Conservation (phyloP, 371 early-diverging fungal species). For the Mortierella sp. region DNA sequence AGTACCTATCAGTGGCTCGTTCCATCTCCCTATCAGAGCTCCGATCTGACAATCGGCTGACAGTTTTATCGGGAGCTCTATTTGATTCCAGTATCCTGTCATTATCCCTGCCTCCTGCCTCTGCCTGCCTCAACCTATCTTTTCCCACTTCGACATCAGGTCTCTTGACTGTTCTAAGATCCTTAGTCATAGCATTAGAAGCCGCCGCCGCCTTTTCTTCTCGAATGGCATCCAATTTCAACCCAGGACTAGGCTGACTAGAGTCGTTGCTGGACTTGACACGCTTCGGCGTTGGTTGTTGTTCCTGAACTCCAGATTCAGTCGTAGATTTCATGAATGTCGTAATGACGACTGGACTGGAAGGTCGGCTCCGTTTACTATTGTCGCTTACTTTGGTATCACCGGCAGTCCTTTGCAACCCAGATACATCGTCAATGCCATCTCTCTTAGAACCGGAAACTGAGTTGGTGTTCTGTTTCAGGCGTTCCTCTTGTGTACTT, state of each 20-base stretch:
- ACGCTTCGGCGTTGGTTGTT: slow-evolving; percentile 14
- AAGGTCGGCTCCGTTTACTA: slow-evolving; percentile 2
- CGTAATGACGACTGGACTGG: slow-evolving; percentile 12
- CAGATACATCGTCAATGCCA: not conserved
- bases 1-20: slow-evolving; percentile 1
- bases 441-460: not conserved
- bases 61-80: not conserved
- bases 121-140: slow-evolving; percentile 2
- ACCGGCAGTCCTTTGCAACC: not conserved
- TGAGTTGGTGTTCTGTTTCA: slow-evolving; percentile 1
- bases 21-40: slow-evolving; percentile 7
- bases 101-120: not conserved
- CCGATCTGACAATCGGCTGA: slow-evolving; percentile 11
- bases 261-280: slow-evolving; percentile 13
- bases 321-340: slow-evolving; percentile 10
- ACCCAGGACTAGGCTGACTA: slow-evolving; percentile 4
- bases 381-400: not conserved
- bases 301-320: slow-evolving; percentile 14
- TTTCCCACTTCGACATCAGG: slow-evolving; percentile 1
- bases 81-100: slow-evolving; percentile 3
- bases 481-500: slow-evolving; percentile 11
- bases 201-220: slow-evolving; percentile 18
- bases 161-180: not conserved
- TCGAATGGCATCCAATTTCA: slow-evolving; percentile 32
- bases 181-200: not conserved